Conservation (phyloP, 352 stramenopile species). For the Vaucheria bursata region DNA sequence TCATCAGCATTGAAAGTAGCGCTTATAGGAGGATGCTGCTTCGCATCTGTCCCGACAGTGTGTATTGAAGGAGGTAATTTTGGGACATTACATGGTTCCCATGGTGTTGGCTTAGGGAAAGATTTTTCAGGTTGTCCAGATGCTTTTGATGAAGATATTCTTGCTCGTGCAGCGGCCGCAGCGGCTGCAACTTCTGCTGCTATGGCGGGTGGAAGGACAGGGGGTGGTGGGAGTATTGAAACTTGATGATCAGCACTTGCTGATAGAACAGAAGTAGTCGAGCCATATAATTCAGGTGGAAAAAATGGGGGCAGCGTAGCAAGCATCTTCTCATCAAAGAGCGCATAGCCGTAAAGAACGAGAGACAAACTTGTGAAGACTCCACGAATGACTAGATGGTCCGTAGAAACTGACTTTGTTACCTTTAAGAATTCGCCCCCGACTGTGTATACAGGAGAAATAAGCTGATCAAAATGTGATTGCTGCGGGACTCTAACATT, state of each 20-base stretch:
- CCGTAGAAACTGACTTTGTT: not conserved
- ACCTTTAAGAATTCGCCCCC: too few relatives aligned
- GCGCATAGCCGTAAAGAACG: conserved; percentile 4
- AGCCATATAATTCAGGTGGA: too few relatives aligned
- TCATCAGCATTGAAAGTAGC: not conserved
- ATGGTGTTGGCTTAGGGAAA: not conserved
- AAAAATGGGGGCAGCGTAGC: not conserved
- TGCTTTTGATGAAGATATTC: not conserved
- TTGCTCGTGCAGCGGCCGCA: not conserved
- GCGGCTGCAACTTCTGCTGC: not conserved
- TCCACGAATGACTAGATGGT: not conserved
- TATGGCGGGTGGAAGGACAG: not conserved
- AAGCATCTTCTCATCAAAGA: too few relatives aligned
- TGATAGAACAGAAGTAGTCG: too few relatives aligned
- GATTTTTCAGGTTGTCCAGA: not conserved
- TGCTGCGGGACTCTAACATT: not conserved
- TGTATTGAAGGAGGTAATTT: not conserved
- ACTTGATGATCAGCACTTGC: too few relatives aligned
- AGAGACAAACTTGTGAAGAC: not conserved
- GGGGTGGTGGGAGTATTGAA: not conserved
- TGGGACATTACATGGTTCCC: not conserved
- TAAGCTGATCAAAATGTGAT: not conserved
- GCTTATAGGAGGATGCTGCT: not conserved
- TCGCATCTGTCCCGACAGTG: not conserved
- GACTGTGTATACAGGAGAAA: not conserved